phyloP scores from a whole-genome alignment of 1,284 basidiomycete genomes.

The Cerrena zonata region DNA sequence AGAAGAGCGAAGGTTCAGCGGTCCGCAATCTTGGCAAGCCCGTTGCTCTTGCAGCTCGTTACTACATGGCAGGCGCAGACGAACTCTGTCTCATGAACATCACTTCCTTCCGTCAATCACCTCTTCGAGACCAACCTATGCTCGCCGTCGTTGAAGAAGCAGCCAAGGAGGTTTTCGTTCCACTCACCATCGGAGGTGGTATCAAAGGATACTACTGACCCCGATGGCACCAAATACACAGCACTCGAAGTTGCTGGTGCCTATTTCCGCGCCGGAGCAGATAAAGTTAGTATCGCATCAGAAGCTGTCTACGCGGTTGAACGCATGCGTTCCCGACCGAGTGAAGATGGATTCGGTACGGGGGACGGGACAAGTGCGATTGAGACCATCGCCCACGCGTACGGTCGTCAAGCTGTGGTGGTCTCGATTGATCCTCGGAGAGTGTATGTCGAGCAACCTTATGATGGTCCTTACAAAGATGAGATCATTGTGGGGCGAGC shows the following conservation, averaged over 20 bases:
- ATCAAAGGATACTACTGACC: slow-evolving; percentile 95
- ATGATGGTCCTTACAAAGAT: slow-evolving; percentile 63
- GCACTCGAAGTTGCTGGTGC: slow-evolving; percentile 93
- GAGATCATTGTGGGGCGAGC: slow-evolving; percentile 60
- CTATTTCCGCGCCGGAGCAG: slow-evolving; percentile 96
- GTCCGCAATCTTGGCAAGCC: slow-evolving; percentile 98
- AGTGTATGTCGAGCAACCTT: slow-evolving; percentile 72
- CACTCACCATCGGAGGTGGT: slow-evolving; percentile 97
- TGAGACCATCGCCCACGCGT: slow-evolving; percentile 85
- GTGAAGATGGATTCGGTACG: slow-evolving; percentile 20
- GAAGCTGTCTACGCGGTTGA: slow-evolving; percentile 95
- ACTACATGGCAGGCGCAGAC: slow-evolving; percentile 89
- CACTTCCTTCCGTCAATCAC: slow-evolving; percentile 96
- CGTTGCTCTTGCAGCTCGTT: slow-evolving; percentile 82
- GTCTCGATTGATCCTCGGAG: slow-evolving; percentile 94
- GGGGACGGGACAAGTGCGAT: slow-evolving; percentile 81
- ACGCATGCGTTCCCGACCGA: slow-evolving; percentile 54
- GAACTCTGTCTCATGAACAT: slow-evolving; percentile 98
- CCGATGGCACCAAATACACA: slow-evolving; percentile 81
- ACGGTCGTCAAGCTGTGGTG: slow-evolving; percentile 96
- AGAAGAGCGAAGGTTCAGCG: slow-evolving; percentile 69
- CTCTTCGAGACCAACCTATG: slow-evolving; percentile 96
- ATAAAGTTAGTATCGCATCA: slow-evolving; percentile 95
- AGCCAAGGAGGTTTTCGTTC: slow-evolving; percentile 89
- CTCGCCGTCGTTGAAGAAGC: slow-evolving; percentile 88